A percentile compares a stretch with the other conserved stretches of the same genome.
Evolutionary conservation across 768 basidiomycete genomes (phyloP).

Genomic region (Hemileccinum rubropunctum): DNA sequence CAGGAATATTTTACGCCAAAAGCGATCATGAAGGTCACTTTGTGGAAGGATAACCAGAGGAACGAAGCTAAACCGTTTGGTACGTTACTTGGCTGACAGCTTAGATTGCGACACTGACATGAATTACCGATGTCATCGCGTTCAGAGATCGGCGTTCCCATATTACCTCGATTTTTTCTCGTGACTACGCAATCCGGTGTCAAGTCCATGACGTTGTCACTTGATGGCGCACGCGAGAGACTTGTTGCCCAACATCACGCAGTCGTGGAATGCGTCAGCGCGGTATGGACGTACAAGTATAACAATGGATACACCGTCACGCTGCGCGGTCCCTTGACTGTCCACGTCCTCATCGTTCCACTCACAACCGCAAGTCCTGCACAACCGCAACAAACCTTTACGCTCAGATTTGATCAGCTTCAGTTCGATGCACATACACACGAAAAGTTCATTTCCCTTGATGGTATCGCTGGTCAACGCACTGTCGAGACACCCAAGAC

Average conservation of each 20-base stretch:
- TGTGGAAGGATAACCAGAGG: slow-evolving; percentile 84
- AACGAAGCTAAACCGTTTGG: slow-evolving; percentile 84
- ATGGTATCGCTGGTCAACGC: slow-evolving; percentile 54
- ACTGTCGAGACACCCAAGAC: slow-evolving; percentile 41
- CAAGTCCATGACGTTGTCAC: slow-evolving; percentile 74
- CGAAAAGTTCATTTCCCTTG: slow-evolving; percentile 73
- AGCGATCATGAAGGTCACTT: slow-evolving; percentile 72
- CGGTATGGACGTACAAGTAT: slow-evolving; percentile 82
- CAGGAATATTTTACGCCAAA: slow-evolving; percentile 68
- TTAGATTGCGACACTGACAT: slow-evolving; percentile 1
- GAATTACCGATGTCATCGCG: slow-evolving; percentile 10
- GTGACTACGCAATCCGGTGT: slow-evolving; percentile 85
- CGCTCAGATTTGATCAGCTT: slow-evolving; percentile 69
- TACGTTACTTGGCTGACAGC: slow-evolving; percentile 34
- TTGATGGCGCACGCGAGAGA: slow-evolving; percentile 77
- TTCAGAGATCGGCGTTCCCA: slow-evolving; percentile 75
- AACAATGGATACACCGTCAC: slow-evolving; percentile 76
- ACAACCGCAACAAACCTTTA: slow-evolving; percentile 22
- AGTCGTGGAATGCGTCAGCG: slow-evolving; percentile 67
- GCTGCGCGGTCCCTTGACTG: slow-evolving; percentile 70
- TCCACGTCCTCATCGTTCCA: slow-evolving; percentile 48
- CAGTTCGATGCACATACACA: slow-evolving; percentile 71
- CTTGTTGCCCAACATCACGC: slow-evolving; percentile 43
- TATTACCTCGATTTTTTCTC: slow-evolving; percentile 80
- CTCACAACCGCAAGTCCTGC: slow-evolving; percentile 7